A percentile compares a stretch with the other conserved stretches of the same genome.
Evolutionary conservation across 305 asterid species (phyloP).

Genomic region (Rubia peregrina): DNA sequence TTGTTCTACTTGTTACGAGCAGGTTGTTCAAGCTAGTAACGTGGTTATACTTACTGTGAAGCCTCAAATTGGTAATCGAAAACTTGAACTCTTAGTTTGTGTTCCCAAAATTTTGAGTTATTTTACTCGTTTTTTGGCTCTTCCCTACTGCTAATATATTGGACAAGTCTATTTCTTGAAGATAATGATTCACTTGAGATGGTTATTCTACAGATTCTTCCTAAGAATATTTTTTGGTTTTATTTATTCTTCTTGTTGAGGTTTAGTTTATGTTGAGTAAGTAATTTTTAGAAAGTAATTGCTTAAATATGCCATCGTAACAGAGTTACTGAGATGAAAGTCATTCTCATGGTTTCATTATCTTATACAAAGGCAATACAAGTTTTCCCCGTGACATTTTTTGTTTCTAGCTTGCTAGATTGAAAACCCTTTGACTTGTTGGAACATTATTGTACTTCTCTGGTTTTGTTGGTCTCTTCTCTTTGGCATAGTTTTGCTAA

Average conservation of each 20-base stretch:
- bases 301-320: neutral
- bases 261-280: neutral
- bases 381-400: no score
- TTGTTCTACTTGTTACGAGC: conserved; percentile 21
- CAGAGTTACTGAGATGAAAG: neutral
- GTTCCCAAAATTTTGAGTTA: conserved; percentile 11
- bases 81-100: neutral
- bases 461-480: neutral
- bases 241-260: neutral
- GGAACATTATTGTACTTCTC: no score
- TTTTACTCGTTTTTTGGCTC: conserved; percentile 6
- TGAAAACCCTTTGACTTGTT: no score
- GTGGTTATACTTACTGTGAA: conserved; percentile 82
- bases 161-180: neutral
- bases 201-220: neutral
- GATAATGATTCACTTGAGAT: neutral
- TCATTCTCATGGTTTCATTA: no score
- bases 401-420: no score
- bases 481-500: neutral
- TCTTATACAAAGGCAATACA: no score
- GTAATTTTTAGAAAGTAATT: neutral
- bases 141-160: neutral
- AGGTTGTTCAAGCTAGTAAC: conserved; percentile 85
- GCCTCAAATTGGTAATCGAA: conserved; percentile 72
- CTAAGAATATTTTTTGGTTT: neutral